Conservation (phyloP, 306 rosid genomes). For the Pyrus bretschneideri region DNA sequence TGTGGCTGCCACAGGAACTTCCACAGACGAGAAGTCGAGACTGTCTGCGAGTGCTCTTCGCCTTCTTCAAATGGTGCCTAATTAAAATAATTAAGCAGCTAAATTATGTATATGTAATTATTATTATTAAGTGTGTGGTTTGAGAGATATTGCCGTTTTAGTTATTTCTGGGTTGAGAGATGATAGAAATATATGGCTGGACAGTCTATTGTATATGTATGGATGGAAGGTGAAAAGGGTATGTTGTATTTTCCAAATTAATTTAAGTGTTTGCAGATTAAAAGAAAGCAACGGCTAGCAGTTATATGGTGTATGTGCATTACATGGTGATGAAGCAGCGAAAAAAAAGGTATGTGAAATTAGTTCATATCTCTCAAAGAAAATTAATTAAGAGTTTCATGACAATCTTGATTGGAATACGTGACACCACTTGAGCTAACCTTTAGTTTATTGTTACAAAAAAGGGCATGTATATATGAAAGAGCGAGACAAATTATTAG, state of each 20-base stretch:
- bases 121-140: not conserved
- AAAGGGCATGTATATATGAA: not conserved
- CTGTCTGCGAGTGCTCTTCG: conserved; percentile 45
- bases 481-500: not conserved
- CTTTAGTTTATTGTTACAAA: not conserved
- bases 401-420: too few relatives aligned
- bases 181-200: not conserved
- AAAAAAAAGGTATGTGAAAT: not conserved
- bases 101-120: not conserved
- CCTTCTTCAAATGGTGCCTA: conserved; percentile 39
- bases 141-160: not conserved
- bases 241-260: not conserved
- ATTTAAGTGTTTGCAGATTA: not conserved
- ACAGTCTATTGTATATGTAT: not conserved
- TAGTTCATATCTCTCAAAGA: not conserved
- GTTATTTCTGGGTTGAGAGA: not conserved
- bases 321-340: not conserved
- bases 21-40: conserved; percentile 59
- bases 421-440: not conserved
- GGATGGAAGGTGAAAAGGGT: not conserved
- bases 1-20: conserved; percentile 89
- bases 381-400: not conserved
- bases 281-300: not conserved
- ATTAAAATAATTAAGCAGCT: not conserved
- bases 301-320: not conserved